Evolutionary conservation across 768 basidiomycete species (phyloP), one percentile per base, ranked within the genome.

Genomic region (Boletellus ananas): DNA sequence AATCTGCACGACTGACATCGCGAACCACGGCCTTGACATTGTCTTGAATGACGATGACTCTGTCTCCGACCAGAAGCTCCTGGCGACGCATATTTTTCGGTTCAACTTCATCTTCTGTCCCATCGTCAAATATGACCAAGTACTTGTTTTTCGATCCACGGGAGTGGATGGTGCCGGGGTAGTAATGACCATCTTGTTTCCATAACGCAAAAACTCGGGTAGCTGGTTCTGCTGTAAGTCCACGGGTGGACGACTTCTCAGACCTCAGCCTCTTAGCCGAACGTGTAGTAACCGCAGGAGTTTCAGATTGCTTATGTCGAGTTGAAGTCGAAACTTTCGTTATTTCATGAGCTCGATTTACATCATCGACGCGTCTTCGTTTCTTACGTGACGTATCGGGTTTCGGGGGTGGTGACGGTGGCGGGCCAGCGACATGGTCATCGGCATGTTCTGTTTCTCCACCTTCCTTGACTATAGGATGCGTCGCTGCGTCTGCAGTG

Each of bases 191-290:
- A 43, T 81, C 80, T 39, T 69, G 66, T 53, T 72, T 78, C 86
- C 85, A 88, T 11, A 84, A 60, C 9, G 84, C 87, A 57, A 86
- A 82, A n/a, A 90, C 83, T 6, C 79, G 79, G 12, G 83, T 84
- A 18, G 77, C 70, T 6, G 54, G 49, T 34, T 59, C 58, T 27
- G 34, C 38, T 14, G 54, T 31, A 29, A 44, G 35, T 17, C 47
- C 54, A 34, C 58, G 61, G 10, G 43, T 47, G 31, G 68, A 63
- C 13, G 67, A 66, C 16, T 56, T 27, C n/a, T 61, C 68, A 23
- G 75, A 76, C 40, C 75, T 73, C 35, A 74, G 50, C 25, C 70
- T 71, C 58, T 73, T 77, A 16, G 59, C 61, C 45, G 70, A 69
- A 36, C 70, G 71, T 17, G 66, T 65, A 18, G 54, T 47, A 10